These are phyloP conservation scores for Phytophthora meadii DNA, from an alignment of 352 stramenopile genomes.

Conservation along the genomic window DNA sequence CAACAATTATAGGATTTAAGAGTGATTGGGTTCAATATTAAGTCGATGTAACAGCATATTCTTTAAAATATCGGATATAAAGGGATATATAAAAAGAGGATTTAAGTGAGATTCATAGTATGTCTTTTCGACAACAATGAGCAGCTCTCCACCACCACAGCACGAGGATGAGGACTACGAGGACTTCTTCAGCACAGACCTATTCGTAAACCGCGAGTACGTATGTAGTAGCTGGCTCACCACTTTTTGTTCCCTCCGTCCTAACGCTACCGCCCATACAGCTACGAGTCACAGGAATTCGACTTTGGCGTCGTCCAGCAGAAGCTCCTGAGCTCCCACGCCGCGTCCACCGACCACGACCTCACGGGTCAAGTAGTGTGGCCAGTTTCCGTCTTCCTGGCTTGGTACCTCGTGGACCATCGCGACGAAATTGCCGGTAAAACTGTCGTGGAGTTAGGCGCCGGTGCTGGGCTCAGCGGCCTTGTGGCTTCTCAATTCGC, in stretches of 20 bases:
- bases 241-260: no score
- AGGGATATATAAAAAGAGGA: neutral
- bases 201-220: slow-evolving; percentile 71
- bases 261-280: slow-evolving; percentile 11
- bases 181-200: slow-evolving; percentile 59
- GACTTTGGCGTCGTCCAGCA: slow-evolving; percentile 58
- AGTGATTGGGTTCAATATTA: no score
- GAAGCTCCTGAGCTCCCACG: slow-evolving; percentile 52
- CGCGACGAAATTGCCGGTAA: slow-evolving; percentile 47
- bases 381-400: slow-evolving; percentile 70
- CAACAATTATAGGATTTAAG: no score
- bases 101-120: neutral
- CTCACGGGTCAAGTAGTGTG: slow-evolving; percentile 82
- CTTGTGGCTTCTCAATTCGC: slow-evolving; percentile 69
- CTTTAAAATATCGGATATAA: no score
- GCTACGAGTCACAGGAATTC: slow-evolving; percentile 58
- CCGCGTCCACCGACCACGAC: slow-evolving; percentile 76
- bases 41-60: no score
- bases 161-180: slow-evolving; percentile 40
- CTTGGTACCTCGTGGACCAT: slow-evolving; percentile 52
- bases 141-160: neutral
- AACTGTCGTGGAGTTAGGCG: slow-evolving; percentile 60
- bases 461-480: slow-evolving; percentile 61
- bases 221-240: no score
- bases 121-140: slow-evolving; percentile 3